phyloP scores from a whole-genome alignment of 2,329 filamentous ascomycete genomes.

The Colletotrichum camelliae region DNA sequence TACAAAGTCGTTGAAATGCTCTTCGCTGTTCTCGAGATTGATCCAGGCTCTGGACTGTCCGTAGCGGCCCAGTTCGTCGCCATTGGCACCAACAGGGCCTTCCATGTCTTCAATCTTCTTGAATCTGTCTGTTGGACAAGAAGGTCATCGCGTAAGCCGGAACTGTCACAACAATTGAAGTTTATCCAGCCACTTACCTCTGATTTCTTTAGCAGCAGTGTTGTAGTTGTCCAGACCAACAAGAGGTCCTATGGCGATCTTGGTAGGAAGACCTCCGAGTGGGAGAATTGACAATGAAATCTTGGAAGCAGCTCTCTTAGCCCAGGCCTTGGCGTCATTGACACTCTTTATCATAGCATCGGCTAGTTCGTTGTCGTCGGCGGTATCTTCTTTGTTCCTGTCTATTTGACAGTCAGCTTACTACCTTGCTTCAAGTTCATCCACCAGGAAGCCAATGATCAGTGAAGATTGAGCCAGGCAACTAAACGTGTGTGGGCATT shows the following conservation, averaged over 20 bases:
- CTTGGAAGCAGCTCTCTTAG: neutral
- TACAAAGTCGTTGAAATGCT: neutral
- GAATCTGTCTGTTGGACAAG: neutral
- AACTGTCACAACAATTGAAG: neutral
- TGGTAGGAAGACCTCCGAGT: neutral
- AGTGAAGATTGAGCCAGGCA: neutral
- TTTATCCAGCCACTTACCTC: neutral
- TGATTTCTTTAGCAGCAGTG: neutral
- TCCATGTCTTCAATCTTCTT: neutral
- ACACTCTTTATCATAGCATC: neutral
- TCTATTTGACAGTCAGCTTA: neutral
- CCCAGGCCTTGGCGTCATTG: neutral
- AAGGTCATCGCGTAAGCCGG: neutral
- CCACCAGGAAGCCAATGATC: neutral
- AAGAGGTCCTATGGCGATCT: neutral
- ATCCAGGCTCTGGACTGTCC: neutral
- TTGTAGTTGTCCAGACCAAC: neutral
- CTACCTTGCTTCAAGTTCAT: neutral
- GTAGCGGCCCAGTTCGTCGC: neutral
- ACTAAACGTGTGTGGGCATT: neutral
- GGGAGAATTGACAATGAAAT: neutral
- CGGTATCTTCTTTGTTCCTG: neutral
- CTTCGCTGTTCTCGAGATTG: neutral
- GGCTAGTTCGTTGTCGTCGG: neutral
- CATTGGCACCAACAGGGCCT: neutral